Evolutionary conservation across 306 rosid species (phyloP), one percentile per base, ranked within the genome.

Genomic region (Vigna angularis): DNA sequence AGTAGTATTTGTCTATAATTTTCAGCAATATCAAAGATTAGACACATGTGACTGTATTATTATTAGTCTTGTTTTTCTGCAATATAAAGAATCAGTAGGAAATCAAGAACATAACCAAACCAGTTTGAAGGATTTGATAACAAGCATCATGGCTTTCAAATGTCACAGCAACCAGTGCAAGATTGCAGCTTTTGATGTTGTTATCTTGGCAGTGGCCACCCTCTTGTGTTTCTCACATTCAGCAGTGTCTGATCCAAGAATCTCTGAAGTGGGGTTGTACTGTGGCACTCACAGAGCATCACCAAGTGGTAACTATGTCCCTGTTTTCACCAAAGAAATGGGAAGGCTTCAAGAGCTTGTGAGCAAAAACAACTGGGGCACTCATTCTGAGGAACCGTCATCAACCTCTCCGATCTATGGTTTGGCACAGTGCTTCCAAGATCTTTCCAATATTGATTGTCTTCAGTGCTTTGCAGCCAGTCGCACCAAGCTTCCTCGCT

Each of bases 161-260:
- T 22, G 45, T 66, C 12, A 66, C 0, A 17, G 22, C 11, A 63
- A 9, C 67, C 2, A 59, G 15, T 50, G 18, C 66, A 65, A 40
- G n/a, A 42, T 18, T 18, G 10, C 51, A 40, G 20, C 53, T 42
- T 66, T 18, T 20, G 72, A 32, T 59, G 40, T 38, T 66, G 53
- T 18, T 18, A 18, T 40, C 11, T 42, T 20, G 34, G 20, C 53
- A 6, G 47, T 66, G 52, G 7, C 18, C 18, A 42, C 36, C 36
- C 18, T 66, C 18, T 12, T 66, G 72, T 66, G 50, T 42, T 66
- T 20, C 72, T 66, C 11, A 6, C 52, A 42, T 53, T 66, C 53
- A 66, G 17, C 53, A 66, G 13, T 66, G 0, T 66, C 72, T 66
- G 72, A 66, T 66, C 72, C 72, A 66, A 66, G 72, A 66, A 66